Evolutionary conservation across 805 yeast species (phyloP).

Genomic region (Ogataea trehalophila): DNA sequence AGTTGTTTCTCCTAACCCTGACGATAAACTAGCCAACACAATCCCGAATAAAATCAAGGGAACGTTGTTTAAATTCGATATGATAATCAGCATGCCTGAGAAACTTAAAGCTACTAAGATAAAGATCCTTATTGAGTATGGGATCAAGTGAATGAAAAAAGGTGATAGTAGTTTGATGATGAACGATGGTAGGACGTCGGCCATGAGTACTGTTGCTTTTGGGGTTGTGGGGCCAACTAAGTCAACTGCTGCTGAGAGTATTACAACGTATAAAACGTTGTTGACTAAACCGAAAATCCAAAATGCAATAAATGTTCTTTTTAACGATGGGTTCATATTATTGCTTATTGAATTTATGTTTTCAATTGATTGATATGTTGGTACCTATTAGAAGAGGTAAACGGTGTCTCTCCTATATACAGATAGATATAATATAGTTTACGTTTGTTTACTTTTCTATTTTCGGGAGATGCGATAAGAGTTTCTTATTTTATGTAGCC

Average conservation of each 20-base stretch:
- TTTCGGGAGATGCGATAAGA: too few species aligned
- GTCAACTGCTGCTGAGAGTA: conserved; percentile 88
- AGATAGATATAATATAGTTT: too few species aligned
- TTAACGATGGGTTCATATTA: conserved; percentile 1
- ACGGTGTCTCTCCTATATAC: too few species aligned
- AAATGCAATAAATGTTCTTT: conserved; percentile 46
- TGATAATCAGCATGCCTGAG: conserved; percentile 63
- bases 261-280: conserved; percentile 86
- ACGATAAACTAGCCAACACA: conserved; percentile 70
- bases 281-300: conserved; percentile 84
- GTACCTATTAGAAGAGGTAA: too few species aligned
- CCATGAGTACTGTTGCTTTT: conserved; percentile 77
- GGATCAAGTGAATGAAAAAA: conserved; percentile 63
- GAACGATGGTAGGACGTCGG: conserved; percentile 85
- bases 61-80: conserved; percentile 42
- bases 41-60: conserved; percentile 57
- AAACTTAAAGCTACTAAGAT: conserved; percentile 54
- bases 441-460: too few species aligned
- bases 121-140: conserved; percentile 53
- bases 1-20: conserved; percentile 89
- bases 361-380: too few species aligned
- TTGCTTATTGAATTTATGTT: too few species aligned
- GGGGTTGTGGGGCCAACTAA: conserved; percentile 81
- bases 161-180: conserved; percentile 70
- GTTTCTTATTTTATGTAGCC: too few species aligned